These are phyloP conservation scores for Backusella parvicylindrica DNA, from an alignment of 192 early-diverging fungal species.

Conservation along the genomic window DNA sequence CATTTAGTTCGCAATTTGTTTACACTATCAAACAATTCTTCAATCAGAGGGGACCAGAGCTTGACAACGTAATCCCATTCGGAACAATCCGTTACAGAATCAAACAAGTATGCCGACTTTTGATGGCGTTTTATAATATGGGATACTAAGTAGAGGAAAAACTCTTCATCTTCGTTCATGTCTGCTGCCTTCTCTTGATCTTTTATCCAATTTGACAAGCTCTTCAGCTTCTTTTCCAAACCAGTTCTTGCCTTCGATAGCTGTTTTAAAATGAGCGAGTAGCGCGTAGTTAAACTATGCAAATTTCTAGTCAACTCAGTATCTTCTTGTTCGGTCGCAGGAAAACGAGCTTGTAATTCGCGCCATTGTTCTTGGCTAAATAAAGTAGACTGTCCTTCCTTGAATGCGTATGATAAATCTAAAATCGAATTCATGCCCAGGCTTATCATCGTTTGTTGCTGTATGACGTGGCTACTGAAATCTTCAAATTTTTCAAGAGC, in stretches of 20 bases:
- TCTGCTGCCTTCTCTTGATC: neutral
- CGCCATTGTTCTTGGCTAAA: neutral
- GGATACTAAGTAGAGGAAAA: neutral
- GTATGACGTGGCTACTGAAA: neutral
- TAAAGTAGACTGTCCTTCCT: neutral
- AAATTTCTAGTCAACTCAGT: neutral
- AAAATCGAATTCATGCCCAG: slow-evolving; percentile 6
- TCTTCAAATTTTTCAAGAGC: neutral
- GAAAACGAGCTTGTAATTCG: neutral
- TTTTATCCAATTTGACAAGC: neutral
- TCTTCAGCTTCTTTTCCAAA: neutral
- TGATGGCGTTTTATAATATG: neutral
- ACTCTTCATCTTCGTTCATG: neutral
- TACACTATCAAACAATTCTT: neutral
- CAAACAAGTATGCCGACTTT: neutral
- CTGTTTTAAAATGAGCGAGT: neutral
- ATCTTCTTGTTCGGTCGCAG: neutral
- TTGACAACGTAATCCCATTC: neutral
- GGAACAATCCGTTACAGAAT: neutral
- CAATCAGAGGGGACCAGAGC: neutral
- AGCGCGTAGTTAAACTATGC: neutral
- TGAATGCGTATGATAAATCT: neutral
- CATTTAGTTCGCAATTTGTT: neutral
- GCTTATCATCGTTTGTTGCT: neutral
- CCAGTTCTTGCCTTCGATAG: neutral